Evolutionary conservation across 345 rosid species (phyloP).

Genomic region (Salix arbutifolia): DNA sequence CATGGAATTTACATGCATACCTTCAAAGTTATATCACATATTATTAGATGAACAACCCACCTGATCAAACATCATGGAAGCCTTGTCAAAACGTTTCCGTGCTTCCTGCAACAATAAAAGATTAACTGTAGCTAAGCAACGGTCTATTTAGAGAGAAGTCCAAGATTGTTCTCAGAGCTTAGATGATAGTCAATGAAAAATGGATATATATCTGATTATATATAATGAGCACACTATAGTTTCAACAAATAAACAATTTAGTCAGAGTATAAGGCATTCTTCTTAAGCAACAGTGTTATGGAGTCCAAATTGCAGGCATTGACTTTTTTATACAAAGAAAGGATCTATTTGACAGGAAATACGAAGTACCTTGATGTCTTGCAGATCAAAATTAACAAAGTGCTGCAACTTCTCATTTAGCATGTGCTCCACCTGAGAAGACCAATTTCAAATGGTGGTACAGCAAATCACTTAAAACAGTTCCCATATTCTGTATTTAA

Average conservation of each 20-base stretch:
- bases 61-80: conserved; percentile 65
- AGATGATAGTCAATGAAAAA: too few relatives aligned
- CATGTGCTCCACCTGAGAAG: conserved; percentile 56
- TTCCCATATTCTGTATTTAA: neutral
- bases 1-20: neutral
- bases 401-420: conserved; percentile 55
- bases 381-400: conserved; percentile 52
- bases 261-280: too few relatives aligned
- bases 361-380: conserved; percentile 54
- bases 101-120: conserved; percentile 51
- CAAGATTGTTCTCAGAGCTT: too few relatives aligned
- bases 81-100: conserved; percentile 74
- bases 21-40: conserved; percentile 1
- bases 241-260: neutral
- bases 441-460: conserved; percentile 9
- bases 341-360: conserved; percentile 7
- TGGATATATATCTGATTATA: neutral
- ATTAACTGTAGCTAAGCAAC: neutral
- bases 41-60: conserved; percentile 22
- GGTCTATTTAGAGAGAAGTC: neutral
- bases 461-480: neutral
- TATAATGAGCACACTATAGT: neutral
- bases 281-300: neutral
- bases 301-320: neutral
- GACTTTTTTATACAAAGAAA: neutral